phyloP scores from a whole-genome alignment of 1,284 basidiomycete species.

The Papiliotrema terrestris region DNA sequence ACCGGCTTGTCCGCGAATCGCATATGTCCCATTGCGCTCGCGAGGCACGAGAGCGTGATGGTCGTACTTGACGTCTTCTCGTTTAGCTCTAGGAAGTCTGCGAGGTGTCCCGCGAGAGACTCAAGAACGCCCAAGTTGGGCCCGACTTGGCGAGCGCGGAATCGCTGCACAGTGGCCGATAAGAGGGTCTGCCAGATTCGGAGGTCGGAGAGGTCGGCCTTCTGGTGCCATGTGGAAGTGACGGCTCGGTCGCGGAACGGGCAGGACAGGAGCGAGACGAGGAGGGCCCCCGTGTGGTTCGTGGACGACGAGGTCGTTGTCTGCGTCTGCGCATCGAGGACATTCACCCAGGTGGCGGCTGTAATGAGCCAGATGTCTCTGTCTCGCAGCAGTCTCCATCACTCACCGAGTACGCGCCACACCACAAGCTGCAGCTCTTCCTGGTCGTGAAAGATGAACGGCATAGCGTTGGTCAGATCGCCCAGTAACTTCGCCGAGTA shows the following conservation, averaged over 20 bases:
- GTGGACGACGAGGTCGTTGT: constrained; percentile 18
- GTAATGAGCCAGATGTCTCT: background rate
- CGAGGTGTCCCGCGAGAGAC: constrained; percentile 35
- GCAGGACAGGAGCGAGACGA: constrained; percentile 36
- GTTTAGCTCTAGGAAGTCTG: constrained; percentile 24
- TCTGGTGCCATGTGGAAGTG: constrained; percentile 34
- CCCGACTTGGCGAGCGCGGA: constrained; percentile 35
- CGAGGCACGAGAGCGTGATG: constrained; percentile 39
- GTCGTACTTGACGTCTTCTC: constrained; percentile 26
- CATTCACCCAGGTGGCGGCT: constrained; percentile 31
- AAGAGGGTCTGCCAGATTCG: constrained; percentile 32
- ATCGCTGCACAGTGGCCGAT: constrained; percentile 30
- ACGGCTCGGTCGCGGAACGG: constrained; percentile 33
- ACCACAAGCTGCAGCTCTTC: constrained; percentile 35
- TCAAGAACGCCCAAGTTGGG: constrained; percentile 43
- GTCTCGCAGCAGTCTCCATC: background rate
- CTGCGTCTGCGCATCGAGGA: constrained; percentile 19
- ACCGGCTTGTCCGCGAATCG: constrained; percentile 18
- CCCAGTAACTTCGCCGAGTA: constrained; percentile 32
- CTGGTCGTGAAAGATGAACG: constrained; percentile 32
- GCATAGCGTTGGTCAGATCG: constrained; percentile 38
- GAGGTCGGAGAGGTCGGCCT: constrained; percentile 21
- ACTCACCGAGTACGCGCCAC: constrained; percentile 36
- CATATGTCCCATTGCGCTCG: constrained; percentile 25
- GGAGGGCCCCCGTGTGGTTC: constrained; percentile 40